Evolutionary conservation across 2,329 filamentous ascomycete genomes (phyloP), one percentile per base, ranked within the genome.

Genomic region (Colletotrichum coccodes): DNA sequence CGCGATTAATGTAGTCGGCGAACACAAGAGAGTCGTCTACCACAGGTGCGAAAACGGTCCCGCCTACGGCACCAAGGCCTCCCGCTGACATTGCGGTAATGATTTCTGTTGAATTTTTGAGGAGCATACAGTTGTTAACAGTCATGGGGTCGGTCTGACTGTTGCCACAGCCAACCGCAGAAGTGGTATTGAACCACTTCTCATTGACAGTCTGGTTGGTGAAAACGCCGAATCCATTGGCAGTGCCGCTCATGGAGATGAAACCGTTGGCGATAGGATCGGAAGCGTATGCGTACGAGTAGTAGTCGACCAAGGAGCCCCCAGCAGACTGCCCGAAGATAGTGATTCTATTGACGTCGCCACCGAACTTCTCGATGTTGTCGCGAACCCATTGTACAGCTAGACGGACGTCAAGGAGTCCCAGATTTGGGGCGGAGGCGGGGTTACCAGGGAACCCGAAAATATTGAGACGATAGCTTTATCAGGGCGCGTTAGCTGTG

Each of bases 281-380:
- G 0, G 83, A 66, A 1, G 72, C 59, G 84, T 83, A 86, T 6
- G 85, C 83, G 66, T 85, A 87, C 14, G 82, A 79, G 76, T 82
- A 85, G 73, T 82, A 81, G 71, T 87, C 84, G 0, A 82, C 81
- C 4, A 79, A 74, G 18, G 63, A 50, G 16, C 57, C 63, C 7
- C 63, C 63, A 3, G 63, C 63, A 49, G 57, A 61, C 34, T 66
- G 63, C 26, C 63, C 63, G 38, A 59, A 83, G 21, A 85, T 76
- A 0, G 79, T 79, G 69, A 86, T 84, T n/a, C 76, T 76, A 1
- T 74, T 52, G 1, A 80, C 76, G 64, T 86, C 83, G 23, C 87
- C 87, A 18, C 85, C 85, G 70, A 89, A 89, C 0, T 76, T 75
- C 6, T 73, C 79, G 36, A 88, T 84, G 71, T 88, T 86, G 53